A percentile compares a stretch with the other conserved stretches of the same genome.
Conservation (phyloP, 1,139 yeast genomes). For the Taphrina confusa region DNA sequence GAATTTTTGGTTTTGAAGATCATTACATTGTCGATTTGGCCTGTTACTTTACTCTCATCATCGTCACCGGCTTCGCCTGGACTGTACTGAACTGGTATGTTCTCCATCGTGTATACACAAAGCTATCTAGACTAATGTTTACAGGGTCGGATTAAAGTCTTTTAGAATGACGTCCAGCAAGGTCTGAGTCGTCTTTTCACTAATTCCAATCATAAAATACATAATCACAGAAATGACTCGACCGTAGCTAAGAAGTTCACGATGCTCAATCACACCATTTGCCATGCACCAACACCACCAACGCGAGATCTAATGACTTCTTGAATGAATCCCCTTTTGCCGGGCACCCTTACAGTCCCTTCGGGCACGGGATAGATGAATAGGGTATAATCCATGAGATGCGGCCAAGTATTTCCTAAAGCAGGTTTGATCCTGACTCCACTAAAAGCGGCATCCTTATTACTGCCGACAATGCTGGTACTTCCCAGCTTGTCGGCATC, state of each 20-base stretch:
- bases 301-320: constrained; percentile 26
- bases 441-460: constrained; percentile 23
- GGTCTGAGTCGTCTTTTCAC: neutral
- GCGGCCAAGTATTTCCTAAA: constrained; percentile 34
- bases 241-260: no score
- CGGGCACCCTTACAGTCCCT: constrained; percentile 11
- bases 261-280: neutral
- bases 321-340: constrained; percentile 14
- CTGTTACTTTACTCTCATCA: constrained; percentile 10
- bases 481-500: neutral
- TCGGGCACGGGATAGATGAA: constrained; percentile 25
- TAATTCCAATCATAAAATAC: neutral
- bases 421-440: constrained; percentile 31
- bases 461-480: neutral
- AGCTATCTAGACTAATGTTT: neutral
- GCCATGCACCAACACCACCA: constrained; percentile 26
- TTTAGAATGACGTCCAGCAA: constrained; percentile 25
- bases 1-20: constrained; percentile 1
- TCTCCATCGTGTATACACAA: neutral
- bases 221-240: no score
- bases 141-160: constrained; percentile 22
- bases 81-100: constrained; percentile 14
- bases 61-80: constrained; percentile 17
- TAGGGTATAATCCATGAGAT: constrained; percentile 29
- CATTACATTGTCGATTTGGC: constrained; percentile 6